These are phyloP conservation scores for Podospora anserina DNA, from an alignment of 495 filamentous ascomycete genomes.

Conservation along the genomic window DNA sequence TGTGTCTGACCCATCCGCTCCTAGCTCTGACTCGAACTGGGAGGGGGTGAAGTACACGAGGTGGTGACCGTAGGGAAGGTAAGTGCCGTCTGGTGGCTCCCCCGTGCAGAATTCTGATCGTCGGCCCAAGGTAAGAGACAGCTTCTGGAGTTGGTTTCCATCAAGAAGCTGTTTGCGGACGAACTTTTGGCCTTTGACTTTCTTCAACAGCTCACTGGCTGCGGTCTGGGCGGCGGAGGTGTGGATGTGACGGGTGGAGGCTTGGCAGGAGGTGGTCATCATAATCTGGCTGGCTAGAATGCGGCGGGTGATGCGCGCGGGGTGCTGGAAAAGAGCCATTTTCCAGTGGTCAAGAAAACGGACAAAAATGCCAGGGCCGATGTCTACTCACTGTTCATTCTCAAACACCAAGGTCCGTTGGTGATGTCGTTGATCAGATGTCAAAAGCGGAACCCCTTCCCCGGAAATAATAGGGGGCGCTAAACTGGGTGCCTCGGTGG, in stretches of 20 bases:
- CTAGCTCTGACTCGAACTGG: constrained; percentile 50
- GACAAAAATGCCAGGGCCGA: not conserved
- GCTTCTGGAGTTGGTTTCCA: constrained; percentile 56
- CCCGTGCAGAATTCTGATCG: constrained; percentile 30
- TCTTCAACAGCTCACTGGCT: constrained; percentile 11
- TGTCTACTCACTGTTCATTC: not conserved
- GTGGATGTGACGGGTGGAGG: not conserved
- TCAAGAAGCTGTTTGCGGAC: constrained; percentile 51
- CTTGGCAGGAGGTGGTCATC: not conserved
- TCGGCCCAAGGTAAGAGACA: constrained; percentile 53
- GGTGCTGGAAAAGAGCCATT: not conserved
- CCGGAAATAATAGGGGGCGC: not conserved
- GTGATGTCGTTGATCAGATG: not conserved
- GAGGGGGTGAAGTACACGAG: constrained; percentile 59
- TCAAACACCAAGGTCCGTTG: not conserved
- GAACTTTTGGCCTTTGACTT: constrained; percentile 13
- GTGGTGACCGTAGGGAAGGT: constrained; percentile 57
- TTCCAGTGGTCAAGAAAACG: not conserved
- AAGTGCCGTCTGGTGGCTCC: constrained; percentile 36
- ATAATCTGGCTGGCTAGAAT: not conserved
- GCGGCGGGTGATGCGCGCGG: not conserved
- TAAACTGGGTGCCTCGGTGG: not conserved
- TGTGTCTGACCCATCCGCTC: constrained; percentile 58
- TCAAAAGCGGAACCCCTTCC: not conserved
- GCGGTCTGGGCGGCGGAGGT: constrained; percentile 14